Evolutionary conservation across 2,329 filamentous ascomycete genomes (phyloP).

Genomic region (Lecanicillium sp.): DNA sequence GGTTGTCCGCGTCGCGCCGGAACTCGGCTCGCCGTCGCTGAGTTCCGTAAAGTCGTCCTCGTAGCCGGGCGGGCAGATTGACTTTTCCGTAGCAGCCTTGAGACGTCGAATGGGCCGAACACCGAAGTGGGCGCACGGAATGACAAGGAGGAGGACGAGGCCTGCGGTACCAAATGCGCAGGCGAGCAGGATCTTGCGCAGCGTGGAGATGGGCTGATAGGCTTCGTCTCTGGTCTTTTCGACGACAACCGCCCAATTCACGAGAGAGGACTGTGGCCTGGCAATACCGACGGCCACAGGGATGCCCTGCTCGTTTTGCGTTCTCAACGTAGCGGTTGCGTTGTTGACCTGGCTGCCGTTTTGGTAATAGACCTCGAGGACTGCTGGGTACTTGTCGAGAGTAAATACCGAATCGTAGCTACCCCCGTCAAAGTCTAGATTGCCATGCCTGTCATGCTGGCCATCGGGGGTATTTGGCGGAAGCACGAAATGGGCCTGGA

Average conservation of each 20-base stretch:
- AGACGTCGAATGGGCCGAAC: conserved; percentile 74
- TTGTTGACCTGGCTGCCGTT: conserved; percentile 53
- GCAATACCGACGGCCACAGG: conserved; percentile 75
- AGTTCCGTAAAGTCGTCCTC: conserved; percentile 36
- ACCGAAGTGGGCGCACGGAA: conserved; percentile 76
- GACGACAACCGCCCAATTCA: conserved; percentile 77
- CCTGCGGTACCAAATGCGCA: conserved; percentile 82
- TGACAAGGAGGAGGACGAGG: conserved; percentile 62
- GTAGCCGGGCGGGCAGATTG: conserved; percentile 61
- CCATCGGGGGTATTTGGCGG: conserved; percentile 41
- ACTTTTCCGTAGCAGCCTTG: conserved; percentile 68
- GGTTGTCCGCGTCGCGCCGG: conserved; percentile 38
- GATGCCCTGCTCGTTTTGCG: conserved; percentile 64
- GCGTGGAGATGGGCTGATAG: conserved; percentile 64
- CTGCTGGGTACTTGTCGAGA: conserved; percentile 57
- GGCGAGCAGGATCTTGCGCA: conserved; percentile 75
- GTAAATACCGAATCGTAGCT: conserved; percentile 47
- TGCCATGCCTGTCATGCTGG: conserved; percentile 41
- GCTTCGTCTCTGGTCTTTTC: conserved; percentile 72
- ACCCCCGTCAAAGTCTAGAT: conserved; percentile 24
- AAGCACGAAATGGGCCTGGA: conserved; percentile 53
- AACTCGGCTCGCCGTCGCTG: conserved; percentile 31
- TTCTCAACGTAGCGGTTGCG: conserved; percentile 63
- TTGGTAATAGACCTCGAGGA: conserved; percentile 53
- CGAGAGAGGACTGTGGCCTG: conserved; percentile 58